phyloP scores from a whole-genome alignment of 768 basidiomycete species.

The Amanita muscaria region DNA sequence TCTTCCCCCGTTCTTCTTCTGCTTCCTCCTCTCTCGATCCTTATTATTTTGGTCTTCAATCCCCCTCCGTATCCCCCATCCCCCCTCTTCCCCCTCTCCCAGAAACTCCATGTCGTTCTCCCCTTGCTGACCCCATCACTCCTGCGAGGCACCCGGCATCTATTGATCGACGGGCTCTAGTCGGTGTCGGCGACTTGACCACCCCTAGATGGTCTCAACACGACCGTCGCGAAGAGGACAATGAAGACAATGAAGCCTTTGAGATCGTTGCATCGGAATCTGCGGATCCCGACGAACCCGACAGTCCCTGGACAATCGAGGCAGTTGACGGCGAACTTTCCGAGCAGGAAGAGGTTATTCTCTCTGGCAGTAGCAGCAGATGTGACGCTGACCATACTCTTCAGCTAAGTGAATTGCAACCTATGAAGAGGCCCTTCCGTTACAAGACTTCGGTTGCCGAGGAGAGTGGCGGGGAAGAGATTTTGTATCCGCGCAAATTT shows the following conservation, averaged over 20 bases:
- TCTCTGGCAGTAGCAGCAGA: slow-evolving; percentile 5
- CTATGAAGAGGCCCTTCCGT: slow-evolving; percentile 43
- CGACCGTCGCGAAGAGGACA: slow-evolving; percentile 31
- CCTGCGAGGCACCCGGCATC: slow-evolving; percentile 68
- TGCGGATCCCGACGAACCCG: slow-evolving; percentile 43
- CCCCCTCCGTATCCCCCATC: slow-evolving; percentile 59
- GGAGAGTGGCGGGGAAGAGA: slow-evolving; percentile 87
- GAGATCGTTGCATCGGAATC: slow-evolving; percentile 33
- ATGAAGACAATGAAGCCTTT: slow-evolving; percentile 29
- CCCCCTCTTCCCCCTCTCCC: slow-evolving; percentile 39
- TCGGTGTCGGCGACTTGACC: slow-evolving; percentile 92
- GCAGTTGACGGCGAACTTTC: slow-evolving; percentile 75
- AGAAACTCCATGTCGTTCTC: slow-evolving; percentile 52
- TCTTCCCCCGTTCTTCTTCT: slow-evolving; percentile 58
- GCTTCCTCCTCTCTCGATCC: slow-evolving; percentile 79
- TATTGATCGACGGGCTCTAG: slow-evolving; percentile 80
- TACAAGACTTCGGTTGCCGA: slow-evolving; percentile 60
- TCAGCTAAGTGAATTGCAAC: slow-evolving; percentile 37
- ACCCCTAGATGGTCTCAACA: slow-evolving; percentile 88
- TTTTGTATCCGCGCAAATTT: slow-evolving; percentile 70
- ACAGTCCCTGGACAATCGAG: slow-evolving; percentile 86
- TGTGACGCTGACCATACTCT: slow-evolving; percentile 9
- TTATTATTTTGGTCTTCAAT: slow-evolving; percentile 74
- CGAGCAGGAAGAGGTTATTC: slow-evolving; percentile 56
- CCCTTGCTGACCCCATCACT: slow-evolving; percentile 48